Evolutionary conservation across 176 grass and related monocot species (phyloP).

Genomic region (Triticum aestivum): DNA sequence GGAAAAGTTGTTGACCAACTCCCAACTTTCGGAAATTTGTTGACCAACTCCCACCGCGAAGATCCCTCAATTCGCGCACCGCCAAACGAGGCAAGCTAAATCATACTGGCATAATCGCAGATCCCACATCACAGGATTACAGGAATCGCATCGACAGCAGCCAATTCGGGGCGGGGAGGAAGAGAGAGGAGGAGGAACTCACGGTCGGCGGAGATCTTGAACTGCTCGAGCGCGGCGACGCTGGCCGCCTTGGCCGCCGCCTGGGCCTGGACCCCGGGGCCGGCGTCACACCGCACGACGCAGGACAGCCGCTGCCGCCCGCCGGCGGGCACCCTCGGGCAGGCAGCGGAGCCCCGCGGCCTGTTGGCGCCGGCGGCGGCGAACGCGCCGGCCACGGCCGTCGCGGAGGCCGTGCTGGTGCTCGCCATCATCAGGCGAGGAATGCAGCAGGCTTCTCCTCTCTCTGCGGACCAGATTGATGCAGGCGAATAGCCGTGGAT

Average conservation of each 20-base stretch:
- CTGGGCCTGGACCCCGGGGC: conserved; percentile 6
- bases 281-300: conserved; percentile 60
- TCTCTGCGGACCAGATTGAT: not conserved
- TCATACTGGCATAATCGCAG: too few species aligned
- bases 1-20: not conserved
- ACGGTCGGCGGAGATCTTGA: conserved; percentile 92
- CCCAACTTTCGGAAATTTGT: not conserved
- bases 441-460: not conserved
- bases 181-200: conserved; percentile 25
- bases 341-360: conserved; percentile 3
- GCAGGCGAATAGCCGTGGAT: too few species aligned
- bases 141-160: not conserved
- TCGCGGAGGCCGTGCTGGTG: conserved; percentile 43
- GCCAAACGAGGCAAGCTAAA: too few species aligned
- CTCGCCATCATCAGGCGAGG: conserved; percentile 47
- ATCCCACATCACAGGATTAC: not conserved
- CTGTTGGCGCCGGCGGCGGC: conserved; percentile 22
- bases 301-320: conserved; percentile 14
- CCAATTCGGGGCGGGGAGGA: not conserved
- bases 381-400: conserved; percentile 44
- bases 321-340: conserved; percentile 31
- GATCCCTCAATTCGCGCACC: not conserved
- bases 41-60: conserved; percentile 10
- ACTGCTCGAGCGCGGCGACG: conserved; percentile 71
- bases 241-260: conserved; percentile 39